phyloP scores from a whole-genome alignment of 139 green algal species.

The Chlorella sp. region DNA sequence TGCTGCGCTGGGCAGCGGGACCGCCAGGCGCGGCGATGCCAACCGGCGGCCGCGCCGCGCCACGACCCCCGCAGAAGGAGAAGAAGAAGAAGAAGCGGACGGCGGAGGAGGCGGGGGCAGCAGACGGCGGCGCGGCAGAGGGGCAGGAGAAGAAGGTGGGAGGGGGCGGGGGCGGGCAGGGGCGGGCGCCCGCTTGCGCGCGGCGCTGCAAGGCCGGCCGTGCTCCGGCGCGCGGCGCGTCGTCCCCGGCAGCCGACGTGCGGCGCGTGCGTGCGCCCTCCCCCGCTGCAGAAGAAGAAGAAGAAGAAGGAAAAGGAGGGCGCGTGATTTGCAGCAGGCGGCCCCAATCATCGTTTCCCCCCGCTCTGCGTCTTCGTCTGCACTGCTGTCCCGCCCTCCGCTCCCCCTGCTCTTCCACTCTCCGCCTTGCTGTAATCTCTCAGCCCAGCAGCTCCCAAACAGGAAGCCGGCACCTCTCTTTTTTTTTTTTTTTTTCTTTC shows the following conservation, averaged over 20 bases:
- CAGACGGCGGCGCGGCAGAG: background rate
- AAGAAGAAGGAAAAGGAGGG: constrained; percentile 57
- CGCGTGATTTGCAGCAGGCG: constrained; percentile 1
- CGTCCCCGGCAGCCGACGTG: background rate
- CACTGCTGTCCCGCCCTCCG: no score
- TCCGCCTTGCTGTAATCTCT: no score
- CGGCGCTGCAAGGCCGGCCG: background rate
- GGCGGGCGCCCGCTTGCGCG: background rate
- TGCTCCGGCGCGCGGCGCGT: background rate
- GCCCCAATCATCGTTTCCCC: constrained; percentile 10
- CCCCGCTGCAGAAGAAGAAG: constrained; percentile 43
- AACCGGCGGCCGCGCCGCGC: constrained; percentile 9
- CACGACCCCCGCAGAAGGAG: constrained; percentile 31
- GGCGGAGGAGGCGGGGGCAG: constrained; percentile 19
- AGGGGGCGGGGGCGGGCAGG: background rate
- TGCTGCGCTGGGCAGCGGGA: no score
- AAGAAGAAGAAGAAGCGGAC: constrained; percentile 54
- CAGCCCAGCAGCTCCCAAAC: no score
- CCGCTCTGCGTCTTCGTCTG: no score
- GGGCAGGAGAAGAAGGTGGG: constrained; percentile 11
- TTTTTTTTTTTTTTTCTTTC: no score
- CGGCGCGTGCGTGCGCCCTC: background rate
- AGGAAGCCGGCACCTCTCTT: no score
- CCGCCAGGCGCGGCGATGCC: no score
- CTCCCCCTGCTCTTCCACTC: no score